phyloP scores from a whole-genome alignment of 1,284 basidiomycete species.

The Porogramme epimiltina region DNA sequence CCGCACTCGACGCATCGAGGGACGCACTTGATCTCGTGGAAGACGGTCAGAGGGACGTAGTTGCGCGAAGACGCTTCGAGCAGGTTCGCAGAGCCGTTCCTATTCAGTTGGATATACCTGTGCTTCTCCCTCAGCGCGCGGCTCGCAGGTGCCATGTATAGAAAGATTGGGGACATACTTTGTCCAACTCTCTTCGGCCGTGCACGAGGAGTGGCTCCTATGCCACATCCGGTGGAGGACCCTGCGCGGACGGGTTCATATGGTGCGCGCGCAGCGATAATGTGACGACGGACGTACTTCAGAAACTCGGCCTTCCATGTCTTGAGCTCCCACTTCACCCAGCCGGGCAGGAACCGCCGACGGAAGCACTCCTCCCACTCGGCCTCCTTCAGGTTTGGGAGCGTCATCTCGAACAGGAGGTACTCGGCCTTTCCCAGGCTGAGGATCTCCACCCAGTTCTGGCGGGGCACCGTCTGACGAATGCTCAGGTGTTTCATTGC shows the following conservation, averaged over 20 bases:
- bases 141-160: neutral
- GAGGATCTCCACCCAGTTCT: conserved; percentile 76
- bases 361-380: conserved; percentile 76
- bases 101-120: conserved; percentile 74
- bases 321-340: conserved; percentile 64
- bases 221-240: conserved; percentile 65
- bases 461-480: conserved; percentile 60
- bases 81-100: conserved; percentile 72
- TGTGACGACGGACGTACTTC: conserved; percentile 43
- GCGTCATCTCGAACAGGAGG: conserved; percentile 63
- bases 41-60: conserved; percentile 65
- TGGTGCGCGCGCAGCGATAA: neutral
- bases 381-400: conserved; percentile 60
- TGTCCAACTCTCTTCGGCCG: conserved; percentile 80
- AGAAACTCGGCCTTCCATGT: conserved; percentile 63
- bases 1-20: neutral
- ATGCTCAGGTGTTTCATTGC: conserved; percentile 60
- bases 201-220: conserved; percentile 64
- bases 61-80: conserved; percentile 64
- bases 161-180: conserved; percentile 49
- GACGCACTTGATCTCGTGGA: conserved; percentile 73
- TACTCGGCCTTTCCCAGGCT: conserved; percentile 57
- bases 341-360: conserved; percentile 70
- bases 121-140: neutral
- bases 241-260: conserved; percentile 35